Evolutionary conservation across 129 eudicot species (phyloP), one percentile per base, ranked within the genome.

Genomic region (Pseudognaphalium luteoalbum): DNA sequence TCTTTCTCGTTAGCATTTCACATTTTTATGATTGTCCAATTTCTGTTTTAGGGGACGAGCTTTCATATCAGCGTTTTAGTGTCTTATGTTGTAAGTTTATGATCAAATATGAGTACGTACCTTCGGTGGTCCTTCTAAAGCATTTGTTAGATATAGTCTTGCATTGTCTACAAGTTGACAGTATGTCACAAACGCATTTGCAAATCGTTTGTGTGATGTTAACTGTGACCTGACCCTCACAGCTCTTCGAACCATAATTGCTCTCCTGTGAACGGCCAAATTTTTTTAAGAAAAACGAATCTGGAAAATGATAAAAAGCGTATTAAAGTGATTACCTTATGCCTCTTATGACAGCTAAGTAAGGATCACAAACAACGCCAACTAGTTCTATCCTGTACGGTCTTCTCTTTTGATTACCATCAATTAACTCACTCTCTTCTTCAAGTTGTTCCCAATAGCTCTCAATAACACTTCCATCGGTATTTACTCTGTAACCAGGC

Each of bases 111-210:
- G 54, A 3, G 1, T 3, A 47, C 17, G 5, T 89, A 95, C 97
- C 99, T 95, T 95, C 7, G 99, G 96, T 6, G 97, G 93, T 70
- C 99, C 99, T 68, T 87, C 97, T 80, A 91, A 83, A 34, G 96
- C 96, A 76, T 95, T 95, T 16, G 97, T 89, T 83, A 87, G 81
- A 83, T 89, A 95, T 62, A 95, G 78, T 74, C 92, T 83, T 28
- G 97, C 97, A 75, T 87, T 89, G 71, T 95, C 99, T 67, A 95
- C 99, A 35, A 91, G 88, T 8, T 89, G 86, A 82, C 99, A 95
- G 81, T 95, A 95, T 47, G 90, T 87, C 28, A 80, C 54, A 70
- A 91, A 95, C 34, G 97, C 99, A n/a, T 80, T 83, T 21, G 97
- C 97, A 80, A 95, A 95, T 87, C 99, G 91, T 78, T 95, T 91